Percentiles rank a stretch among this genome's conserved stretches.
These are phyloP conservation scores for Aspergillus sclerotialis DNA, from an alignment of 2,329 filamentous ascomycete genomes.

Conservation along the genomic window DNA sequence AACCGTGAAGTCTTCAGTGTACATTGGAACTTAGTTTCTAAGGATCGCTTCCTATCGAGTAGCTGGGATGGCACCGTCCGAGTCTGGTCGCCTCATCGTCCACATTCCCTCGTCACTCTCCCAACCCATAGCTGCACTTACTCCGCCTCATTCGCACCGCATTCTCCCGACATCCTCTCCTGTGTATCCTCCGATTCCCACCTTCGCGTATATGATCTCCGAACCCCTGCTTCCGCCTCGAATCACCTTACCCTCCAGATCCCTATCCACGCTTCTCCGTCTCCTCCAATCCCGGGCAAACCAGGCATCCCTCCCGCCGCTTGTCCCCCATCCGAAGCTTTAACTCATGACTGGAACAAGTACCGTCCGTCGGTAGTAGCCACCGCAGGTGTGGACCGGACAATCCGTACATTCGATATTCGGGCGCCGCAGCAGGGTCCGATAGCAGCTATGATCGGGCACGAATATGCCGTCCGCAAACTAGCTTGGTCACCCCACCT, in stretches of 20 bases:
- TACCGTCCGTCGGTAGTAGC: conserved; percentile 81
- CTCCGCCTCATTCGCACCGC: conserved; percentile 81
- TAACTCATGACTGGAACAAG: conserved; percentile 99
- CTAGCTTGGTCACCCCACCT: conserved; percentile 91
- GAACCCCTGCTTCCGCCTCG: conserved; percentile 74
- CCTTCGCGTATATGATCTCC: conserved; percentile 83
- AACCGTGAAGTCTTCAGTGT: conserved; percentile 89
- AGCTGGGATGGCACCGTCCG: conserved; percentile 97
- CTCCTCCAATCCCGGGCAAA: conserved; percentile 36
- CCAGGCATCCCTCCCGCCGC: conserved; percentile 32
- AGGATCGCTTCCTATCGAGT: conserved; percentile 82
- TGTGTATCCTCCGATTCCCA: conserved; percentile 85
- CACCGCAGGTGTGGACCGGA: conserved; percentile 79
- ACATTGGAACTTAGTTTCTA: conserved; percentile 84
- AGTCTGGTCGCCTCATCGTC: conserved; percentile 80
- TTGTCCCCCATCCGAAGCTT: conserved; percentile 65
- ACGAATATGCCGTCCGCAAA: conserved; percentile 83
- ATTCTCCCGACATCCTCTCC: conserved; percentile 76
- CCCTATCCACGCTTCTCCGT: conserved; percentile 67
- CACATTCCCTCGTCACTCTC: conserved; percentile 70
- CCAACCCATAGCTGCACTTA: conserved; percentile 94
- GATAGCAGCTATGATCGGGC: conserved; percentile 66
- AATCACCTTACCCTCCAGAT: conserved; percentile 82
- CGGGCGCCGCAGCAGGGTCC: conserved; percentile 68
- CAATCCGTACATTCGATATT: conserved; percentile 86